Evolutionary conservation across 768 basidiomycete species (phyloP).

Genomic region (Suillus fuscotomentosus): DNA sequence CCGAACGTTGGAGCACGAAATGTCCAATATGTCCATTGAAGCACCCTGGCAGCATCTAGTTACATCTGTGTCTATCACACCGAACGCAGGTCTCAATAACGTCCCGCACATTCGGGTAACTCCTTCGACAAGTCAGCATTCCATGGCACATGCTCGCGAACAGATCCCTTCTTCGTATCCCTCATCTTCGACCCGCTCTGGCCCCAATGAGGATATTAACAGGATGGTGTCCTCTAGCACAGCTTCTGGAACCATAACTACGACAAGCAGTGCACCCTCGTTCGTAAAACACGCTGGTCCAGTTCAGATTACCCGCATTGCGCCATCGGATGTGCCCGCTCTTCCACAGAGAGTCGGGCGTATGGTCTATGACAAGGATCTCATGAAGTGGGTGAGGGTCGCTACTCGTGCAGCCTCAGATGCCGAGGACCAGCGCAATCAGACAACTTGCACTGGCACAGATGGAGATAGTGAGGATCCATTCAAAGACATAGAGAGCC

Average conservation of each 20-base stretch:
- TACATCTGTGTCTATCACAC: conserved; percentile 14
- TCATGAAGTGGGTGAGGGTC: conserved; percentile 85
- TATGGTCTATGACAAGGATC: conserved; percentile 83
- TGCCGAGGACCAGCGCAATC: conserved; percentile 28
- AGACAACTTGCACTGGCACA: conserved; percentile 27
- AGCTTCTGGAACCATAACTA: conserved; percentile 69
- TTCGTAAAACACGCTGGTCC: conserved; percentile 85
- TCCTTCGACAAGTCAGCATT: conserved; percentile 26
- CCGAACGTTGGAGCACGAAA: conserved; percentile 38
- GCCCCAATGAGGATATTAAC: conserved; percentile 71
- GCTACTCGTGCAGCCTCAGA: conserved; percentile 36
- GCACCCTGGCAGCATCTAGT: conserved; percentile 29
- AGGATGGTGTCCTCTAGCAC: conserved; percentile 92
- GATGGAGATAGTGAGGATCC: conserved; percentile 77
- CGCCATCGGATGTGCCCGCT: conserved; percentile 71
- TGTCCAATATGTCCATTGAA: conserved; percentile 46
- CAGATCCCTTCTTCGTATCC: conserved; percentile 40
- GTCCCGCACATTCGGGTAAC: conserved; percentile 29
- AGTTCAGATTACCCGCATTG: conserved; percentile 76
- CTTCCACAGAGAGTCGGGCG: conserved; percentile 79
- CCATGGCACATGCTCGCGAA: conserved; percentile 32
- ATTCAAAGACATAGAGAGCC: conserved; percentile 88
- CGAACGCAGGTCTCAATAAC: conserved; percentile 10
- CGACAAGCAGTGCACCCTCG: conserved; percentile 70
- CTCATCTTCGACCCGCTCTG: conserved; percentile 48